Base-by-base conservation (phyloP, 345 rosid species). In the Pugionium dolabratum region DNA sequence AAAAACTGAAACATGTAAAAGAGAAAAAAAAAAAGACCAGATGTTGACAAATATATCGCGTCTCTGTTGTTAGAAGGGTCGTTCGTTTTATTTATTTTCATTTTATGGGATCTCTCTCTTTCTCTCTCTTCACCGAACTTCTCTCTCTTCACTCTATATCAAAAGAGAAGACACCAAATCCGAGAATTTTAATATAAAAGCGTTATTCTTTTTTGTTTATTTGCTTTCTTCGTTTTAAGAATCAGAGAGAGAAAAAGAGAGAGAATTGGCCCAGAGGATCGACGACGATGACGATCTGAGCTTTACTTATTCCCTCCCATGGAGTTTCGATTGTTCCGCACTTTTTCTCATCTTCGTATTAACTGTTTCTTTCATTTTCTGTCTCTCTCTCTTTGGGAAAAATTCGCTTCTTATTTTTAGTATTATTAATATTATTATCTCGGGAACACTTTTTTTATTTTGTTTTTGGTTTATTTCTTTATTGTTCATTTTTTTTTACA, bases 41-140 rank as follows among this genome's bases (percentile, higher is more conserved):
- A 87, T 85, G 83, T 86, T 86, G 98, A 92, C 98, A 89, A 92
- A 62, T 36, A 45, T 36, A 84, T 87, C 82, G 76, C 80, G 90
- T 84, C 88, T 82, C 82, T 89, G 89, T 89, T 89, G 85, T 78
- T 76, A 75, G 83, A 85, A 90, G 86, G 84, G 81, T 81, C 82
- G 77, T 87, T 83, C 69, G 82, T 81, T 82, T 82, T 79, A 3
- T 28, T 40, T 26, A 2, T 8, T 69, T 64, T 32, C 18, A 44
- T 26, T 69, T 70, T 71, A 71, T 82, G 87, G 91, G 89, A 91
- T 86, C 86, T 71, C 66, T 75, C 76, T 79, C 79, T 75, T 79
- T 79, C 79, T 75, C 45, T 40, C 59, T 3, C 46, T 62, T n/a
- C 43, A 60, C 67, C 53, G 30, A 69, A 69, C 66, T 48, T 41